A percentile compares a stretch with the other conserved stretches of the same genome.
Conservation (phyloP, 345 rosid genomes). For the Sonneratia caseolaris region DNA sequence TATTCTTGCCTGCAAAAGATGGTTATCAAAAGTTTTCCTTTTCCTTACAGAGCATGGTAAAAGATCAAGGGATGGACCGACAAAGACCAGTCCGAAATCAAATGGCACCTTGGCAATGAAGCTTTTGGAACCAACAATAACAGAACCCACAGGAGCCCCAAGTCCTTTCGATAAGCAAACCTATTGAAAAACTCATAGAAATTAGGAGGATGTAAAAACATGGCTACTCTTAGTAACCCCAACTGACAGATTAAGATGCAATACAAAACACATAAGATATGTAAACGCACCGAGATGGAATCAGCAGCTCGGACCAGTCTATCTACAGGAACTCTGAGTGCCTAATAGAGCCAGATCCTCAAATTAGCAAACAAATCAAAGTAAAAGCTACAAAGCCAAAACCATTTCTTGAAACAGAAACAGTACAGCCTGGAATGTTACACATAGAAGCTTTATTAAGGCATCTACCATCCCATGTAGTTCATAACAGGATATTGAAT, state of each 20-base stretch:
- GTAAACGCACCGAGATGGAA: constrained; percentile 62
- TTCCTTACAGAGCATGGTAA: background rate
- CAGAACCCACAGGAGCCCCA: constrained; percentile 92
- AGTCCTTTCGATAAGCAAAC: constrained; percentile 84
- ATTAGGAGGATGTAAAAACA: background rate
- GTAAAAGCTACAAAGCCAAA: background rate
- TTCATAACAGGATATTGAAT: background rate
- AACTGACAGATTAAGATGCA: background rate
- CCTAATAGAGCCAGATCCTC: constrained; percentile 31
- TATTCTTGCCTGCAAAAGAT: constrained; percentile 50
- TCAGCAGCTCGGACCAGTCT: constrained; percentile 87
- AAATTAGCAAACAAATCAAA: background rate
- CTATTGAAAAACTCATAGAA: constrained; percentile 18
- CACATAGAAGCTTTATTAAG: background rate
- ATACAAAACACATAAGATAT: background rate
- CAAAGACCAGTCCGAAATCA: background rate
- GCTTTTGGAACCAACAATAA: constrained; percentile 72
- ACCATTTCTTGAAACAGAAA: too few species aligned
- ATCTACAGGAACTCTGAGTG: constrained; percentile 72
- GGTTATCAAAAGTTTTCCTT: background rate
- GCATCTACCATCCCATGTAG: background rate
- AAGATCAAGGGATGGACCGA: background rate
- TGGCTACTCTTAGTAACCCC: background rate
- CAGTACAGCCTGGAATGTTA: too few species aligned
- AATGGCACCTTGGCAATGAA: constrained; percentile 62